phyloP scores from a whole-genome alignment of 352 stramenopile species.

The Phytophthora kernoviae region DNA sequence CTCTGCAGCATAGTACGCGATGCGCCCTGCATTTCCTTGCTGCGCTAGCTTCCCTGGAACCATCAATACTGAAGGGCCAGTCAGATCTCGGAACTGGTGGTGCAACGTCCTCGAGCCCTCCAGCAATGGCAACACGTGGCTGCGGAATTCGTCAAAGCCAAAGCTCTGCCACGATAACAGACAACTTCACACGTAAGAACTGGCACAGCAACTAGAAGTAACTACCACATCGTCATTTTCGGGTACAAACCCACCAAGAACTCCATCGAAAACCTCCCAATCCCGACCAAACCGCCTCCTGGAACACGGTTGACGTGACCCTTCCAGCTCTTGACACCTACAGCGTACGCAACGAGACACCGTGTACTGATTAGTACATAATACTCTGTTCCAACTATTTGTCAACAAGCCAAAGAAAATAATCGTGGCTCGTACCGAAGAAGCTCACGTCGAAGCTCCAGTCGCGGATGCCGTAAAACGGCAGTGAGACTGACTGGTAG shows the following conservation, averaged over 20 bases:
- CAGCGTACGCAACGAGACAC: background rate
- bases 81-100: constrained; percentile 55
- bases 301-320: constrained; percentile 75
- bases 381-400: too few species aligned
- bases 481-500: constrained; percentile 78
- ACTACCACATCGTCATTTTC: constrained; percentile 1
- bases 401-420: too few species aligned
- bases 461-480: constrained; percentile 78
- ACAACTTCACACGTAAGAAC: constrained; percentile 4
- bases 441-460: constrained; percentile 69
- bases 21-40: constrained; percentile 25
- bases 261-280: constrained; percentile 61
- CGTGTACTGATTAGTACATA: background rate
- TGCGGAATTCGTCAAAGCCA: constrained; percentile 80
- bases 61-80: constrained; percentile 68
- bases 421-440: constrained; percentile 46
- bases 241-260: constrained; percentile 72
- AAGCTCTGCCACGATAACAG: constrained; percentile 41
- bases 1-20: constrained; percentile 61
- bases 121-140: constrained; percentile 66
- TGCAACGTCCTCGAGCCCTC: constrained; percentile 56
- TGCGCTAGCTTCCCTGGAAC: constrained; percentile 64
- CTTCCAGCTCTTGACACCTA: constrained; percentile 67
- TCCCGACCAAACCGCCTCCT: constrained; percentile 64
- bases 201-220: background rate